Evolutionary conservation across 2,329 filamentous ascomycete species (phyloP).

Genomic region (Phyllosticta citrichinensis): DNA sequence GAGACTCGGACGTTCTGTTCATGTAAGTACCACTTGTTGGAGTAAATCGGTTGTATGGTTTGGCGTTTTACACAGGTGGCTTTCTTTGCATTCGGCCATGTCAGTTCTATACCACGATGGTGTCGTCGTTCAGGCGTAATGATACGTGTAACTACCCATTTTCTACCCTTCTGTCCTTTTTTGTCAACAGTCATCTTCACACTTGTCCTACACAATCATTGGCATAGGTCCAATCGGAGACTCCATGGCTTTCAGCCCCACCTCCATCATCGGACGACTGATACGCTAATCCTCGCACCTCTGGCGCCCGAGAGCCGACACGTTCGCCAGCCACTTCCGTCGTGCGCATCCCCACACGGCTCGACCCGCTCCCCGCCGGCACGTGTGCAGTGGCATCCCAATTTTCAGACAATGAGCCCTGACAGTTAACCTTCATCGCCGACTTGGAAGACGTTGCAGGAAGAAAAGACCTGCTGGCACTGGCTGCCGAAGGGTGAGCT

Average conservation of each 20-base stretch:
- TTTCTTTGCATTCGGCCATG: background rate
- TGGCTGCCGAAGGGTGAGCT: too few species aligned
- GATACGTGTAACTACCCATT: background rate
- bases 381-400: too few species aligned
- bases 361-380: background rate
- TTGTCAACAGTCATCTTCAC: too few species aligned
- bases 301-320: background rate
- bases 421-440: too few species aligned
- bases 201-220: too few species aligned
- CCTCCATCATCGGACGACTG: background rate
- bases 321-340: background rate
- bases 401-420: too few species aligned
- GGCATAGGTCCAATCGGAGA: too few species aligned
- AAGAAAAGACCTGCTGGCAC: too few species aligned
- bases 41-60: background rate
- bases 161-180: background rate
- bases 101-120: background rate
- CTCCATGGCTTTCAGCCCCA: too few species aligned
- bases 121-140: background rate
- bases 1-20: background rate
- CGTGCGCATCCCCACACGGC: background rate
- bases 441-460: too few species aligned
- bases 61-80: background rate
- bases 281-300: background rate
- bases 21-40: background rate